These are phyloP conservation scores for Mrakia blollopis DNA, from an alignment of 768 basidiomycete genomes.

Conservation along the genomic window DNA sequence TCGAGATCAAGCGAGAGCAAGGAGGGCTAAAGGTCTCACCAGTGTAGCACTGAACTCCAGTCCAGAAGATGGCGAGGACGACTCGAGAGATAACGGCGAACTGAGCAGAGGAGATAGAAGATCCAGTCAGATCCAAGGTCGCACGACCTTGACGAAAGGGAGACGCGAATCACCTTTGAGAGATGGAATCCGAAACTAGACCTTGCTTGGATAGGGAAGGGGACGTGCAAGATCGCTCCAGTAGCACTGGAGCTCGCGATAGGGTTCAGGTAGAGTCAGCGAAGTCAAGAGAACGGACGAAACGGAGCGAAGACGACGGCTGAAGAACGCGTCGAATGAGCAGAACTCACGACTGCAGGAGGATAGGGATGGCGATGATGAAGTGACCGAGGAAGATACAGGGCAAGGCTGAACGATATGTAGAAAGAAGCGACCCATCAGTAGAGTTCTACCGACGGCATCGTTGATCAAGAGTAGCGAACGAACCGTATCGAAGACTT, in stretches of 20 bases:
- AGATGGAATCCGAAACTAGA: slow-evolving; percentile 30
- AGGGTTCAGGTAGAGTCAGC: not conserved
- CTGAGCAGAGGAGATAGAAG: not conserved
- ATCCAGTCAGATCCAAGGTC: not conserved
- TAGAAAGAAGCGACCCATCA: not conserved
- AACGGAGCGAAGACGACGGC: not conserved
- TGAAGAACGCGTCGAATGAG: not conserved
- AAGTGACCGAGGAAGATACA: slow-evolving; percentile 25
- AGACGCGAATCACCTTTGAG: not conserved
- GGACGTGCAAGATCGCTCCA: slow-evolving; percentile 25
- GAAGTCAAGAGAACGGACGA: not conserved
- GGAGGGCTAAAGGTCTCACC: not conserved
- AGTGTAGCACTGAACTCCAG: slow-evolving; percentile 30
- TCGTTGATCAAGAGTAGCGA: not conserved
- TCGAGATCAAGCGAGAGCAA: not conserved
- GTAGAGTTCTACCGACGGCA: not conserved
- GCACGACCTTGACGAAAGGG: not conserved
- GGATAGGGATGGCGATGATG: slow-evolving; percentile 28
- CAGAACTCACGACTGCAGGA: slow-evolving; percentile 21
- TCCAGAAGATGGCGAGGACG: slow-evolving; percentile 29
- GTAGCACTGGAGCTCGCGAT: not conserved
- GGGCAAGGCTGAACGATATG: not conserved
- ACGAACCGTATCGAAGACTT: slow-evolving; percentile 6
- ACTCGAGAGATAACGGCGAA: slow-evolving; percentile 30
- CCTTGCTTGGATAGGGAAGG: slow-evolving; percentile 30